Base-by-base conservation (phyloP, 306 rosid species). In the Adenanthera pavonina region DNA sequence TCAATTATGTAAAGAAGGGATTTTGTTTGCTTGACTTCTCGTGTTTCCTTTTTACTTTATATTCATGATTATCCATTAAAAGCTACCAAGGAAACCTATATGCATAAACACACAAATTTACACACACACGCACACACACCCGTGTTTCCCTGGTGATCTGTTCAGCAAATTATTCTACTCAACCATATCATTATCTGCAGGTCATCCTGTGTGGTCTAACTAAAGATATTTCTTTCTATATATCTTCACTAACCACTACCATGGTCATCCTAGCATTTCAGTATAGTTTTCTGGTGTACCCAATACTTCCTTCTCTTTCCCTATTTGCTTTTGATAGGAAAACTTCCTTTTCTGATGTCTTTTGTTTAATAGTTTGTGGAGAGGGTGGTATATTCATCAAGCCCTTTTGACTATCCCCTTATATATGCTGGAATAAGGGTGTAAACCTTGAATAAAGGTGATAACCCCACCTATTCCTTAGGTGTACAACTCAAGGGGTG, bases 261-360 rank as follows among this genome's bases (percentile, higher is more conserved):
- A 4, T 47, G 43, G 64, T 60, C n/a, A 66, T 59, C 66, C 54
- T 62, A 73, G 40, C 33, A 46, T 48, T 35, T 36, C 62, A 48
- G 10, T 65, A 3, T 36, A 3, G 74, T 33, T 75, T 57, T 19
- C 67, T 41, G 19, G 51, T 25, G 8, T 64, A 51, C 8, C 25
- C 38, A 41, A 15, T 17, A 62, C 51, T 80, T 49, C 74, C 35
- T 61, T 78, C 60, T 38, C 53, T 25, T n/a, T 65, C 13, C 8
- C 52, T 68, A 41, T 13, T 9, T 67, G 7, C 30, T 17, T 54
- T n/a, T 68, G 36, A 68, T 52, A 68, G n/a, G 19, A 68, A 33
- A 40, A 53, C 52, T 80, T 60, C 64, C 25, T 66, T 78, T 78
- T 53, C 74, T 52, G 75, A 15, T 51, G 36, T 25, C 69, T 64